Base-by-base conservation (phyloP, 73 alveolate species). In the Halteria grandinella region DNA sequence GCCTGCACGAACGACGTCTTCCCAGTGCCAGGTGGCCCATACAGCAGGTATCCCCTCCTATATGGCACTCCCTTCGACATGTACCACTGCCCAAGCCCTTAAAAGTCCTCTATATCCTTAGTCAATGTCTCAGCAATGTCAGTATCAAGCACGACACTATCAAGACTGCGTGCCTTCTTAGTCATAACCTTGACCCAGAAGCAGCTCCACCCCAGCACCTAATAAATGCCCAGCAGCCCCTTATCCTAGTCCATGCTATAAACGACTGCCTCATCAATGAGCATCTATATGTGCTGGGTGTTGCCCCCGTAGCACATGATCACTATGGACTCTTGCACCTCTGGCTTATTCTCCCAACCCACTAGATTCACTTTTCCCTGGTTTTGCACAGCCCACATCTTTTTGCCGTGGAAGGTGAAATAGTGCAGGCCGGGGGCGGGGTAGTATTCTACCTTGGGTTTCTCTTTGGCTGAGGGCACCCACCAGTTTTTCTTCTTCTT, bases 1-100 rank as follows among this genome's bases (percentile, higher is more conserved):
- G 93, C 93, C 73, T 76, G 51, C 60, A 77, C 70, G 62, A 85
- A 69, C 2, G 93, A 85, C 47, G 89, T 85, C 50, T 85, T 77
- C 11, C 93, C 90, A 25, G 89, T 72, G 20, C 89, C 93, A 15
- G 93, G 93, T 0, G 93, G 93, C 27, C 93, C 93, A 24, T 43
- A 77, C 40, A 85, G 53, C 21, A 85, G 69, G 69, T 85, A 85
- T 15, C 93, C 93, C 32, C 93, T 29, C n/a, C 93, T 81, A 49
- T 85, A 85, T 15, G 93, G 93, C 27, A 85, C 82, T 6, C 93
- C 93, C 20, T 79, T 58, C 37, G 72, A 73, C 25, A 64, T 32
- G 43, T 85, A 85, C 93, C 93, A 85, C 47, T 77, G 83, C 0
- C 81, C 87, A 73, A 82, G 55, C 25, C 55, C 58, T 59, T 77